These are phyloP conservation scores for Elongisporangium anandrum DNA, from an alignment of 352 stramenopile species.

Conservation along the genomic window DNA sequence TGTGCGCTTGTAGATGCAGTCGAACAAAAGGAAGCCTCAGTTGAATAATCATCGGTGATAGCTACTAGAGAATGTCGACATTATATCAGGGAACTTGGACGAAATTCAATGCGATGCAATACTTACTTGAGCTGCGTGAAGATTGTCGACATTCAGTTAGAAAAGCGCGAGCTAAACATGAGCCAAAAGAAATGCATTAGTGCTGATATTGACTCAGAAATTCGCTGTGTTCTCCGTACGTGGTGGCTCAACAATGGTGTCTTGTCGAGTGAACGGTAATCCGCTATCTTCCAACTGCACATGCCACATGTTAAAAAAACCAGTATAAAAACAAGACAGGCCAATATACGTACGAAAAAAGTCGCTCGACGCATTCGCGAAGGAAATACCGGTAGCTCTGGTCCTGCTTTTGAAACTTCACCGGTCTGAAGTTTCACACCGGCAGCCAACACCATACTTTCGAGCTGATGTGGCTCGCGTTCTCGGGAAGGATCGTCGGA, in stretches of 20 bases:
- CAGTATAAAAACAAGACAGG: neutral
- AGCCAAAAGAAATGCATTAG: neutral
- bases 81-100: neutral
- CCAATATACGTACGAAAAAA: constrained; percentile 17
- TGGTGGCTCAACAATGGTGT: neutral
- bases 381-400: constrained; percentile 19
- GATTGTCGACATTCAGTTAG: neutral
- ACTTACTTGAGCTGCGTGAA: neutral
- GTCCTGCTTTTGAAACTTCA: constrained; percentile 14
- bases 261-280: neutral
- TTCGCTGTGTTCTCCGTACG: neutral
- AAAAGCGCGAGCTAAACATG: neutral
- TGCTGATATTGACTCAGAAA: neutral
- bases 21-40: neutral
- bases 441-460: constrained; percentile 21
- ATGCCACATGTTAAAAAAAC: neutral
- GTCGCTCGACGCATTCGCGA: constrained; percentile 22
- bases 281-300: neutral
- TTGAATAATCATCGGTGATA: neutral
- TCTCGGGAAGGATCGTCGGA: neutral
- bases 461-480: constrained; percentile 3
- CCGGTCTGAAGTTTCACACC: constrained; percentile 25
- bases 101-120: neutral
- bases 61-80: neutral
- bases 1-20: neutral